Evolutionary conservation across 2,329 filamentous ascomycete genomes (phyloP), one percentile per base, ranked within the genome.

Genomic region (Hypoxylon sp.): DNA sequence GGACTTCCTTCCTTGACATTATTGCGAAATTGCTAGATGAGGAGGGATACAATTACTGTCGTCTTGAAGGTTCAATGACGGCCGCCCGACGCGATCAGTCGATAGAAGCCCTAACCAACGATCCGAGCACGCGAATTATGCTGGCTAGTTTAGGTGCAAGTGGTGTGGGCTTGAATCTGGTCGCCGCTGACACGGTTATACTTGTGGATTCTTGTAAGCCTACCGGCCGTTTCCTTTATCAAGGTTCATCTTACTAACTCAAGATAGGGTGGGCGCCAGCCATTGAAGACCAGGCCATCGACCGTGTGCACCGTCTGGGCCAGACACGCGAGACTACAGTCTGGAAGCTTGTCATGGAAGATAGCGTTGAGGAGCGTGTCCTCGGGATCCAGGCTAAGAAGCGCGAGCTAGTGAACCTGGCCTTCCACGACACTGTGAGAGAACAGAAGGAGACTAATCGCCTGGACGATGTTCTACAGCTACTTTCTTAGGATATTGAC

Each of bases 201-300:
- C 84, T 97, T 20, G 88, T 89, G 0, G 94, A 97, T 79, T 92
- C 89, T 66, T 97, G 86, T 85, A 77, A 78, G 84, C 79, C 33
- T 20, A 49, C 10, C 17, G 17, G 17, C 13, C 30, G 27, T 14
- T n/a, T 11, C 3, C 8, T 31, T 44, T 35, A 2, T 54, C 3
- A 31, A 48, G 25, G n/a, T 35, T 59, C 20, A 17, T 30, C 27
- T 17, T 69, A 54, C 62, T 76, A 71, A 7, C 14, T 46, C 27
- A 13, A 33, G 13, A 65, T 25, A 81, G 84, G 93, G 94, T 97
- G 94, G 92, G 94, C 94, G 1, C 94, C 94, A 0, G 94, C 94
- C 0, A 96, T 97, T 61, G 94, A 97, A 79, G 94, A 97, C 73
- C 94, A 97, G 78, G 95, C 95, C 2, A 87, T 97, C 2, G 94